Base-by-base conservation (phyloP, 257 asterid genomes). In the Nicotiana sylvestris region DNA sequence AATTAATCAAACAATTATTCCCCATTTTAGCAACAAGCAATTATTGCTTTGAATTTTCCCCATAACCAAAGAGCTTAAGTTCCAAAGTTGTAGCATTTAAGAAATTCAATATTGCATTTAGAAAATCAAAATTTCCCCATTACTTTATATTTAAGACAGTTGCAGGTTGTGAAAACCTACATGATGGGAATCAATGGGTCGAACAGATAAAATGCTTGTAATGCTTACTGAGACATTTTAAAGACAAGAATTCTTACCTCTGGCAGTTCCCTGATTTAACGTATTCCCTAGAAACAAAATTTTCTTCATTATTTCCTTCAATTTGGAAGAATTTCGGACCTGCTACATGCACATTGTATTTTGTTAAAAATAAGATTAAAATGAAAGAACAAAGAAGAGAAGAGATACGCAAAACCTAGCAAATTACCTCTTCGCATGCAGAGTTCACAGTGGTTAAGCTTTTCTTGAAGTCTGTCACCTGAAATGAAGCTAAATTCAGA, bases 181-280 rank as follows among this genome's bases (percentile, higher is more conserved):
- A 74, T 27, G 80, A 27, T 49, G 62, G 78, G 43, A 21, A 49
- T 49, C 80, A 27, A 15, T 27, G 43, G 43, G 7, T 74, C 43
- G 27, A 74, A 72, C 13, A 25, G 13, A 27, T 13, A 74, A 72
- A 53, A 13, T 66, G 25, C 27, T 74, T 49, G 62, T 25, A 27
- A 49, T 27, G 27, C 39, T 49, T 33, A 25, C 9, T 0, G 6
- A 74, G 62, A 51, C 64, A 15, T 81, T 46, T 43, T 46, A 79
- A 66, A 85, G 33, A 85, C 39, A 51, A 37, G 43, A 51, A 79
- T 60, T 79, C 92, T 84, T 88, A 94, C 99, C 99, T 88, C 99
- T 92, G 79, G 99, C 99, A 85, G 99, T 96, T 88, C 99, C 99
- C 84, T 96, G 95, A 86, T 96, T 96, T 89, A 96, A 87, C 35